These are phyloP conservation scores for Candida coquimbonensis DNA, from an alignment of 805 yeast genomes.

Conservation along the genomic window DNA sequence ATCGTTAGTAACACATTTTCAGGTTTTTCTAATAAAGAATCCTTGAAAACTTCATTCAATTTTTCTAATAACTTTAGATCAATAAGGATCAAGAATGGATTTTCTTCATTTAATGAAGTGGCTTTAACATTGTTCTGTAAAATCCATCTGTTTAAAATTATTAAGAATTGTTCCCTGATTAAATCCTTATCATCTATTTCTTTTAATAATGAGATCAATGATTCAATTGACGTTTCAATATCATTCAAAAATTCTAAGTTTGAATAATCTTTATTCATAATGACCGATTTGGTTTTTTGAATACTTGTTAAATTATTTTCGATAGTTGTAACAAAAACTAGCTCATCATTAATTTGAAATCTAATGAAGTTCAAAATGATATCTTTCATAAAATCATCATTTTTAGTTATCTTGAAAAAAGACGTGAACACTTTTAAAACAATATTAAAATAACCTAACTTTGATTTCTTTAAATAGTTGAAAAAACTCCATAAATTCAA, in stretches of 20 bases:
- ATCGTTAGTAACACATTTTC: constrained; percentile 48
- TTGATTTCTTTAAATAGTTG: constrained; percentile 27
- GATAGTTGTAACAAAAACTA: constrained; percentile 29
- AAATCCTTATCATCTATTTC: constrained; percentile 39
- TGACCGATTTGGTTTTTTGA: constrained; percentile 11
- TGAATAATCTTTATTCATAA: constrained; percentile 1
- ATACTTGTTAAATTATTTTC: constrained; percentile 32
- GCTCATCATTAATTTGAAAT: constrained; percentile 25
- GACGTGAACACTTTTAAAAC: constrained; percentile 27
- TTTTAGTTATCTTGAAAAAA: constrained; percentile 24
- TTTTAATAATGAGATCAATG: constrained; percentile 37
- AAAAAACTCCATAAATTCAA: constrained; percentile 31
- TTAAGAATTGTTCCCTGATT: constrained; percentile 41
- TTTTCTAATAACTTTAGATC: constrained; percentile 61
- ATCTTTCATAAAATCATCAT: constrained; percentile 20
- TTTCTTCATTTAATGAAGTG: constrained; percentile 20
- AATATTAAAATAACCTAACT: constrained; percentile 24
- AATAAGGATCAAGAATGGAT: constrained; percentile 48
- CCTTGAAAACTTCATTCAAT: constrained; percentile 51
- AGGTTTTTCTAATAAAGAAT: constrained; percentile 38
- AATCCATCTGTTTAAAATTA: constrained; percentile 58
- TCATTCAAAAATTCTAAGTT: constrained; percentile 32
- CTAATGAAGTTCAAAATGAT: constrained; percentile 27
- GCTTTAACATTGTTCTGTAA: constrained; percentile 8
- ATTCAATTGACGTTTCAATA: constrained; percentile 37